Evolutionary conservation across 352 stramenopile species (phyloP).

Genomic region (Globisporangium emineosum): DNA sequence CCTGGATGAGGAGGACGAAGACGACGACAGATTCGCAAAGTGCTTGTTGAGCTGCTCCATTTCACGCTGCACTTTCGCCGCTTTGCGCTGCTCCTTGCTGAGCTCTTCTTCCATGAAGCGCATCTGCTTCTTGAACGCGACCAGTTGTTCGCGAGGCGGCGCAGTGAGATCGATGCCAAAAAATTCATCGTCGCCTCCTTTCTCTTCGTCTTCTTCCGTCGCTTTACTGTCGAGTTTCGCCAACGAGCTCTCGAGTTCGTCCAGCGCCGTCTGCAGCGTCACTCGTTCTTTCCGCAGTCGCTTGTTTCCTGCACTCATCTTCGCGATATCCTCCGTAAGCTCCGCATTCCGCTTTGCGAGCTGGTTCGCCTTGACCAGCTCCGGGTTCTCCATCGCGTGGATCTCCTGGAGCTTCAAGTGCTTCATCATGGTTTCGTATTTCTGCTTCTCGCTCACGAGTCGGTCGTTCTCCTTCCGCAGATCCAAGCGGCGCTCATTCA

Average conservation of each 20-base stretch:
- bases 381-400: slow-evolving; percentile 70
- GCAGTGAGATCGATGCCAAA: slow-evolving; percentile 70
- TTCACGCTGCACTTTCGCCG: slow-evolving; percentile 70
- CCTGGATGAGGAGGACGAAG: slow-evolving; percentile 19
- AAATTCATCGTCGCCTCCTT: slow-evolving; percentile 67
- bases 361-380: slow-evolving; percentile 78
- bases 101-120: slow-evolving; percentile 78
- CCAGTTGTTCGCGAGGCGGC: slow-evolving; percentile 51
- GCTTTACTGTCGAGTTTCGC: slow-evolving; percentile 53
- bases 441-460: slow-evolving; percentile 64
- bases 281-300: slow-evolving; percentile 76
- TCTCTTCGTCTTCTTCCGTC: slow-evolving; percentile 44
- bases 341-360: slow-evolving; percentile 68
- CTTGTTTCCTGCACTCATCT: slow-evolving; percentile 85
- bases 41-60: slow-evolving; percentile 85
- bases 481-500: slow-evolving; percentile 59
- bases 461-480: slow-evolving; percentile 75
- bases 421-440: slow-evolving; percentile 76
- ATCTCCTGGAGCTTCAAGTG: slow-evolving; percentile 77
- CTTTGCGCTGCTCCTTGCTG: slow-evolving; percentile 75
- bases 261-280: slow-evolving; percentile 55
- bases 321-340: slow-evolving; percentile 79
- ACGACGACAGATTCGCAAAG: slow-evolving; percentile 40
- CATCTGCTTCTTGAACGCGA: slow-evolving; percentile 61
- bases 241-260: slow-evolving; percentile 70